Evolutionary conservation across 1,139 yeast species (phyloP).

Genomic region (Trichomonascaceae sp.): DNA sequence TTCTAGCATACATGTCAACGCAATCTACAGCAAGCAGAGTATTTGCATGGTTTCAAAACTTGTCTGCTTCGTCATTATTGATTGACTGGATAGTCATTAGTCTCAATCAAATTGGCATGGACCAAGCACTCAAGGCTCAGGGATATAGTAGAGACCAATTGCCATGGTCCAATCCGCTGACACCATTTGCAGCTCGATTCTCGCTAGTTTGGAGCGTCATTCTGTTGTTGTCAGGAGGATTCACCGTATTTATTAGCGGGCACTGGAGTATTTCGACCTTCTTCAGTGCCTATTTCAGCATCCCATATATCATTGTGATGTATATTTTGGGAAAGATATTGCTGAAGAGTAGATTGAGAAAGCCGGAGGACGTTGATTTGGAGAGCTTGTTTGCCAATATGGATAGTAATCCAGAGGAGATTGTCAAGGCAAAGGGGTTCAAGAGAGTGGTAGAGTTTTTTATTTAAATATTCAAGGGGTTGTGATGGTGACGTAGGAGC

Average conservation of each 20-base stretch:
- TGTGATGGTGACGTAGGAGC: too few species aligned
- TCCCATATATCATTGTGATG: slow-evolving; percentile 48
- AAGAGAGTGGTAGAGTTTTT: background rate
- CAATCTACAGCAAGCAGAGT: slow-evolving; percentile 48
- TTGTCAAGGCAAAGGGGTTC: background rate
- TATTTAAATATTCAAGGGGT: too few species aligned
- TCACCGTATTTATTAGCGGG: slow-evolving; percentile 51
- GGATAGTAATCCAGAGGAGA: slow-evolving; percentile 7
- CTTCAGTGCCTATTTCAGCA: slow-evolving; percentile 62
- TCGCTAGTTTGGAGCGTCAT: slow-evolving; percentile 54
- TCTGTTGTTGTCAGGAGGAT: slow-evolving; percentile 63
- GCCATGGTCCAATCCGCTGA: slow-evolving; percentile 31
- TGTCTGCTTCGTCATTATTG: slow-evolving; percentile 48
- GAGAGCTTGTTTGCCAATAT: slow-evolving; percentile 39
- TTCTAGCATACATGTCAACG: slow-evolving; percentile 54
- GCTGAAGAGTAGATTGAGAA: slow-evolving; percentile 48
- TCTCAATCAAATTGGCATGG: slow-evolving; percentile 40
- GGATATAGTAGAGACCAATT: slow-evolving; percentile 46
- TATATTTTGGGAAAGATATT: slow-evolving; percentile 51
- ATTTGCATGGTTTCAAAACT: slow-evolving; percentile 73
- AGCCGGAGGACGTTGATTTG: slow-evolving; percentile 63
- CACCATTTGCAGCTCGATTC: slow-evolving; percentile 61
- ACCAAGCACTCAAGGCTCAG: slow-evolving; percentile 61
- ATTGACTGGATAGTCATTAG: slow-evolving; percentile 40
- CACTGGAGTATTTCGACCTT: slow-evolving; percentile 62